Conservation (phyloP, 169 alveolate species). For the Plasmodium billcollinsi region DNA sequence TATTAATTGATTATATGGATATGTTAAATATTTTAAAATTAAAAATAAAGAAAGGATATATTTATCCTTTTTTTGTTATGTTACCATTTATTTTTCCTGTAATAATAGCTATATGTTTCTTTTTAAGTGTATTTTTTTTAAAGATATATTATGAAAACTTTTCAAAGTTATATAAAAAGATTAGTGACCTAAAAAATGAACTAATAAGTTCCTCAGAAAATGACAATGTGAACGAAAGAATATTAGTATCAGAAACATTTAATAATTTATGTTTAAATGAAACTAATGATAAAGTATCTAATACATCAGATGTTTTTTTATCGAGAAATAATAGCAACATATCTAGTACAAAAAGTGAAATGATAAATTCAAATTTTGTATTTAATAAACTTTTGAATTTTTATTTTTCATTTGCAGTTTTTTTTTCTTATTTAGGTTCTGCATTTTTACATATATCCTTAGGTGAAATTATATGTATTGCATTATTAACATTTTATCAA, state of each 20-base stretch:
- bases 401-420: conserved; percentile 44
- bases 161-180: conserved; percentile 37
- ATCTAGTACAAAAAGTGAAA: conserved; percentile 71
- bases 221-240: conserved; percentile 24
- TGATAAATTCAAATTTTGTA: conserved; percentile 45
- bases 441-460: conserved; percentile 32
- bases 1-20: conserved; percentile 45
- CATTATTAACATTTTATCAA: conserved; percentile 56
- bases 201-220: conserved; percentile 25
- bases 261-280: conserved; percentile 63
- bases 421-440: conserved; percentile 31
- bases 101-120: conserved; percentile 7
- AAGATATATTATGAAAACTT: conserved; percentile 50
- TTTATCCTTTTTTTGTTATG: conserved; percentile 55
- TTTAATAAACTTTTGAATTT: conserved; percentile 24
- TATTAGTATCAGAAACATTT: conserved; percentile 39
- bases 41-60: conserved; percentile 22
- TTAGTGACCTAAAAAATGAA: conserved; percentile 27
- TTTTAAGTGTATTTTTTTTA: conserved; percentile 55
- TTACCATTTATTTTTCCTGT: conserved; percentile 65
- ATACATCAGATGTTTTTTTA: conserved; percentile 64
- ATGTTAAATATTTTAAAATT: conserved; percentile 66
- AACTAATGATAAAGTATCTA: conserved; percentile 36
- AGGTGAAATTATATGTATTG: conserved; percentile 55
- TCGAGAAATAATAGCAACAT: conserved; percentile 41